Percentiles rank a stretch among this genome's conserved stretches.
Evolutionary conservation across 2,329 filamentous ascomycete species (phyloP).

Genomic region (Ustulina deusta): DNA sequence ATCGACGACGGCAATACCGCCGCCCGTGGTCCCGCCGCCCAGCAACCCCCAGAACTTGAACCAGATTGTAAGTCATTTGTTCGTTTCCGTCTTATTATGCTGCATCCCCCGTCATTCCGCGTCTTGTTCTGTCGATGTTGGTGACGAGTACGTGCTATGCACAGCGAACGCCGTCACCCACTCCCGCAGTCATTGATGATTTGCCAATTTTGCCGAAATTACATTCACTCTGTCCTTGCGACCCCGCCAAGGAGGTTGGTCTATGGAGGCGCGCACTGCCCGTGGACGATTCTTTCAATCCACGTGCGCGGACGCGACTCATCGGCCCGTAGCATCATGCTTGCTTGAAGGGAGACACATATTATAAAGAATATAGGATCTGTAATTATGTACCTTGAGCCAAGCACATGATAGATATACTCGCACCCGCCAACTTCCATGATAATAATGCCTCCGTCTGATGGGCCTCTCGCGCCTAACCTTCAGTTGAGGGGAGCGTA

Average conservation of each 20-base stretch:
- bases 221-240: too few relatives aligned
- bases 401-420: neutral
- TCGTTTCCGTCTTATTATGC: neutral
- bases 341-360: neutral
- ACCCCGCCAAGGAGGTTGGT: neutral
- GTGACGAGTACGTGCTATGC: neutral
- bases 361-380: too few relatives aligned
- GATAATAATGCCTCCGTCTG: neutral
- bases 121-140: neutral
- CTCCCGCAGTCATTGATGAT: neutral
- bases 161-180: neutral
- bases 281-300: neutral
- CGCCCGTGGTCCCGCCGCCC: conserved; percentile 50
- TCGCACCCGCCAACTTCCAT: neutral
- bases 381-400: neutral
- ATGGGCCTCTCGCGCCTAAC: neutral
- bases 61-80: conserved; percentile 80
- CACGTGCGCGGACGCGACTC: neutral
- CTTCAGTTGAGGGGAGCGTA: neutral
- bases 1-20: conserved; percentile 39
- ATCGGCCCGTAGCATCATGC: neutral
- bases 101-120: conserved; percentile 39
- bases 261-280: neutral
- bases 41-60: conserved; percentile 88
- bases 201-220: too few relatives aligned